Evolutionary conservation across 2,329 filamentous ascomycete genomes (phyloP).

Genomic region (Aspergillus hortae): DNA sequence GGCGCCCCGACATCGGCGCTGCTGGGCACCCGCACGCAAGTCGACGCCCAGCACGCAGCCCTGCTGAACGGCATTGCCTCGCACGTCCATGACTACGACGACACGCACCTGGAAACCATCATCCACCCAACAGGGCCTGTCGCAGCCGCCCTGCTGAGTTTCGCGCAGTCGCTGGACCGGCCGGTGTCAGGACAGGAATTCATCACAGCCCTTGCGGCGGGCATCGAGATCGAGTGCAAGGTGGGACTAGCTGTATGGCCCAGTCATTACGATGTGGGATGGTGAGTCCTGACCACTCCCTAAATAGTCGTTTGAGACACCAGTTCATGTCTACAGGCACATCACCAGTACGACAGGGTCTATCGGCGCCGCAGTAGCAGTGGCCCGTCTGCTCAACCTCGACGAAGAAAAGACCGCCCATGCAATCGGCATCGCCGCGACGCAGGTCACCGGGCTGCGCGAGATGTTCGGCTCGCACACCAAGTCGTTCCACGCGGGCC

Average conservation of each 20-base stretch:
- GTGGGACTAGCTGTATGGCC: constrained; percentile 52
- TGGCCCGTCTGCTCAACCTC: constrained; percentile 47
- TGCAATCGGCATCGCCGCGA: constrained; percentile 52
- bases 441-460: constrained; percentile 52
- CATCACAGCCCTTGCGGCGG: constrained; percentile 50
- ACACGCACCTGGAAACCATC: constrained; percentile 55
- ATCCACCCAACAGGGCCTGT: constrained; percentile 55
- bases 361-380: constrained; percentile 52
- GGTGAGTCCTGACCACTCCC: constrained; percentile 23
- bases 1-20: constrained; percentile 36
- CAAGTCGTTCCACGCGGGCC: constrained; percentile 54
- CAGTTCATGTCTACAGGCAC: constrained; percentile 27
- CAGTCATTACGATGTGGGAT: constrained; percentile 54
- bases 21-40: constrained; percentile 24
- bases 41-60: constrained; percentile 49
- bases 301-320: background rate
- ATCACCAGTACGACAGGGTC: constrained; percentile 53
- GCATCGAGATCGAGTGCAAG: constrained; percentile 53
- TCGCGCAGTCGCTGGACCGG: constrained; percentile 38
- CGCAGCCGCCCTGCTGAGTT: constrained; percentile 45
- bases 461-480: constrained; percentile 56
- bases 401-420: constrained; percentile 41
- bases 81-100: constrained; percentile 56
- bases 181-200: constrained; percentile 45
- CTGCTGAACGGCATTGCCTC: constrained; percentile 55